phyloP scores from a whole-genome alignment of 2,329 filamentous ascomycete genomes.

The Hypoxylon sp. region DNA sequence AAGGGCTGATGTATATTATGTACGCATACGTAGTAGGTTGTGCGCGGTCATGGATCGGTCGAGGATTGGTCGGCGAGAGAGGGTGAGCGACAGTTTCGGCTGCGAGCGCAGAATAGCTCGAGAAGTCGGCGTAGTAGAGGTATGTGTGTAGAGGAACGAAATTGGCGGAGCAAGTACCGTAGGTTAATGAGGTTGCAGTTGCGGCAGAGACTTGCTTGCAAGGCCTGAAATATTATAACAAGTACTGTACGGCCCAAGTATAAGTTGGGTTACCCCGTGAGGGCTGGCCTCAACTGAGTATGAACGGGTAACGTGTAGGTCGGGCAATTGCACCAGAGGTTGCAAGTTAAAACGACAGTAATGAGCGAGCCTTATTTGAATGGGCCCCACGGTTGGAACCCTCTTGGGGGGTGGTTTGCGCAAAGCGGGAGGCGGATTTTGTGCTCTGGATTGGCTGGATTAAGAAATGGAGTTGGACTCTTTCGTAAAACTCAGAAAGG shows the following conservation, averaged over 20 bases:
- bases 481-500: conserved; percentile 42
- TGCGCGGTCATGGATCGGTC: conserved; percentile 42
- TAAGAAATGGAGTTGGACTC: conserved; percentile 47
- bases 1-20: conserved; percentile 41
- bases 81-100: conserved; percentile 38
- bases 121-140: neutral
- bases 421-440: conserved; percentile 37
- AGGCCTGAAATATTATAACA: conserved; percentile 18
- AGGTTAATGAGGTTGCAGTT: conserved; percentile 36
- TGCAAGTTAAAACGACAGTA: conserved; percentile 21
- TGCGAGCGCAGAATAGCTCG: conserved; percentile 36
- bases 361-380: conserved; percentile 43
- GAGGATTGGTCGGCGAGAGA: conserved; percentile 44
- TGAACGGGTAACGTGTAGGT: conserved; percentile 29
- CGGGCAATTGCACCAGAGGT: conserved; percentile 22
- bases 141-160: conserved; percentile 14
- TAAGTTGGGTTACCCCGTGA: conserved; percentile 42
- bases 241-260: conserved; percentile 29
- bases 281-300: conserved; percentile 43
- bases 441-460: conserved; percentile 43
- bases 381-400: conserved; percentile 38
- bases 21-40: conserved; percentile 31
- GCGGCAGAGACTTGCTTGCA: conserved; percentile 17
- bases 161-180: conserved; percentile 38
- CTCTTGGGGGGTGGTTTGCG: conserved; percentile 40